A percentile compares a stretch with the other conserved stretches of the same genome.
Conservation (phyloP, 768 basidiomycete genomes). For the Xerocomus brunneocitrinus region DNA sequence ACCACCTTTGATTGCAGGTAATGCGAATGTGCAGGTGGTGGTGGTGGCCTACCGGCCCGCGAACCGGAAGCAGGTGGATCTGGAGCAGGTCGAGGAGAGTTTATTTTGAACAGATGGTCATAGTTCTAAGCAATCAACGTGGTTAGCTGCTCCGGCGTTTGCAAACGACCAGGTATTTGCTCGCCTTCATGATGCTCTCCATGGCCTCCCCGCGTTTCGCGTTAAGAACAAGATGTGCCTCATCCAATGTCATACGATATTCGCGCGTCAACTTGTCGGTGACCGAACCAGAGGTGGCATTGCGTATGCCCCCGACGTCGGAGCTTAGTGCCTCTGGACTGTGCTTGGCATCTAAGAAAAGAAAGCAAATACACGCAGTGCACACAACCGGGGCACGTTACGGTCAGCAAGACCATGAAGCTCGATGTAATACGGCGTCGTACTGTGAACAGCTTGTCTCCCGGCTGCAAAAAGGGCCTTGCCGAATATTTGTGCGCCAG, state of each 20-base stretch:
- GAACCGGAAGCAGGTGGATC: slow-evolving; percentile 38
- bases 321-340: slow-evolving; percentile 65
- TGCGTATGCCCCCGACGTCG: slow-evolving; percentile 69
- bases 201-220: slow-evolving; percentile 66
- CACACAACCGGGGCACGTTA: neutral
- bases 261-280: slow-evolving; percentile 82
- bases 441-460: slow-evolving; percentile 90
- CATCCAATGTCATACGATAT: slow-evolving; percentile 91
- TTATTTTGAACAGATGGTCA: slow-evolving; percentile 89
- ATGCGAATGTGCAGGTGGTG: slow-evolving; percentile 62
- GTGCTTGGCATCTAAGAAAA: slow-evolving; percentile 69
- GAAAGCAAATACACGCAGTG: neutral
- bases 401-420: slow-evolving; percentile 1
- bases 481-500: slow-evolving; percentile 79
- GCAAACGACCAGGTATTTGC: slow-evolving; percentile 10
- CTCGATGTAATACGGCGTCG: slow-evolving; percentile 25
- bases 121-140: slow-evolving; percentile 58
- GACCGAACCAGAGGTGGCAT: slow-evolving; percentile 67
- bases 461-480: slow-evolving; percentile 90
- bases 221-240: slow-evolving; percentile 91
- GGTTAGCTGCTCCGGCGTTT: slow-evolving; percentile 1
- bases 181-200: slow-evolving; percentile 71
- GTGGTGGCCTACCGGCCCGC: slow-evolving; percentile 38
- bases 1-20: slow-evolving; percentile 98
- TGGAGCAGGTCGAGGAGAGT: slow-evolving; percentile 63